Evolutionary conservation across 78 protist species (phyloP), one percentile per base, ranked within the genome.

Genomic region (Dictyostelium citrinum): DNA sequence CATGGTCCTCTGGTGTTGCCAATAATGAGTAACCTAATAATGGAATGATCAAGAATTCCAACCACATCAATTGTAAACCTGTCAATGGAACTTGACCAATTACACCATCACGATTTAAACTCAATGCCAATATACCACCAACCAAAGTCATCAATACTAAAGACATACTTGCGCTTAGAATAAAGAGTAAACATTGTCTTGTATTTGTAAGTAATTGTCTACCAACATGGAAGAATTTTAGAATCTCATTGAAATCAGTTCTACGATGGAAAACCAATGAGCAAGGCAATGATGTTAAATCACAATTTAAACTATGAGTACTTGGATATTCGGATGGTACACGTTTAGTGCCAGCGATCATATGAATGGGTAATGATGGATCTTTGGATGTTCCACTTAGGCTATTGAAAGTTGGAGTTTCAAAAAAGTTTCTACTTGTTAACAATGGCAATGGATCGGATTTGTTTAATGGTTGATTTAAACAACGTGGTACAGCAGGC

Each of bases 211-310:
- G 82, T 35, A 71, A 85, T 39, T 91, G 95, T 37, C 95, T 31
- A 20, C 92, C 85, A 22, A 84, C 90, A 51, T 91, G 95, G 84
- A 91, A 84, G 77, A 91, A 82, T 60, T 91, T 83, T 2, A 81
- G n/a, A 8, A 91, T 91, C 64, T 91, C 95, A 43, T 84, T 84
- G 64, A 91, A 84, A 39, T 84, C 95, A 2, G 95, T 79, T 43
- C 88, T 67, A 27, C 95, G 27, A 45, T 91, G 95, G 90, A 91
- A 84, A 22, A 91, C 90, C 46, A 91, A 76, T n/a, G 90, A 81
- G 5, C 92, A 91, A 9, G 95, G 90, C 1, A 91, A 51, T 0
- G 95, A 91, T 4, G 95, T 91, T 16, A 91, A 55, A 58, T 91
- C 95, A n/a, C 90, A 70, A 14, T 90, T 79, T 20, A 91, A 82